Conservation (phyloP, 2,329 filamentous ascomycete genomes). For the Aspergillus sp. region DNA sequence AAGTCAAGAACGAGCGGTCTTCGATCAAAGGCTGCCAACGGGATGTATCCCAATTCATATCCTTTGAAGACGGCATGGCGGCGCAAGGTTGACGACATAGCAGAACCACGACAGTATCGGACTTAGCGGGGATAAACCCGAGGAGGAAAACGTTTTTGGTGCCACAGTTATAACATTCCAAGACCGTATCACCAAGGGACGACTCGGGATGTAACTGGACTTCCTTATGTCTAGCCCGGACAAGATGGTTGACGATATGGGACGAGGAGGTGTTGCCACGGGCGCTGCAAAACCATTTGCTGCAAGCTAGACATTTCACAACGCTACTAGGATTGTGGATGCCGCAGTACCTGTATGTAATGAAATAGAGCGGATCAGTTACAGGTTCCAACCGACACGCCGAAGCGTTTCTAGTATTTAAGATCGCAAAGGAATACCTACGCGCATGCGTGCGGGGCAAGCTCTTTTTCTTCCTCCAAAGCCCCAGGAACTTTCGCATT, state of each 20-base stretch:
- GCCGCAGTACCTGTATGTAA: constrained; percentile 75
- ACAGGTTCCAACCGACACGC: background rate
- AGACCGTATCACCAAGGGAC: constrained; percentile 87
- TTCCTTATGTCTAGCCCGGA: constrained; percentile 96
- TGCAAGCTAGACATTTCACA: constrained; percentile 92
- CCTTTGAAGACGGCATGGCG: constrained; percentile 90
- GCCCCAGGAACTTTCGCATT: constrained; percentile 60
- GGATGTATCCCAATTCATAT: constrained; percentile 99
- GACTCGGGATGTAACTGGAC: constrained; percentile 94
- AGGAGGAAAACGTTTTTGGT: constrained; percentile 99
- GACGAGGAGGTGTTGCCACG: constrained; percentile 95
- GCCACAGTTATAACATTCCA: constrained; percentile 99
- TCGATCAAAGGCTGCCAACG: constrained; percentile 97
- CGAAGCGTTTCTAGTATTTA: background rate
- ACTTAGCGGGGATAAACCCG: constrained; percentile 97
- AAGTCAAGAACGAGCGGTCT: constrained; percentile 89
- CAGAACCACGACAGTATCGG: constrained; percentile 94
- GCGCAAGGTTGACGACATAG: constrained; percentile 96
- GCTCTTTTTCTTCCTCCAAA: constrained; percentile 80
- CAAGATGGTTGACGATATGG: constrained; percentile 97
- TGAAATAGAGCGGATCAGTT: constrained; percentile 7
- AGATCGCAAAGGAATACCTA: constrained; percentile 52
- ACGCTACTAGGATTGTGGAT: constrained; percentile 95
- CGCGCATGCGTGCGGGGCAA: constrained; percentile 94
- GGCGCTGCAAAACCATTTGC: constrained; percentile 98